Evolutionary conservation across 768 basidiomycete genomes (phyloP), one percentile per base, ranked within the genome.

Genomic region (Cystofilobasidium ferigula): DNA sequence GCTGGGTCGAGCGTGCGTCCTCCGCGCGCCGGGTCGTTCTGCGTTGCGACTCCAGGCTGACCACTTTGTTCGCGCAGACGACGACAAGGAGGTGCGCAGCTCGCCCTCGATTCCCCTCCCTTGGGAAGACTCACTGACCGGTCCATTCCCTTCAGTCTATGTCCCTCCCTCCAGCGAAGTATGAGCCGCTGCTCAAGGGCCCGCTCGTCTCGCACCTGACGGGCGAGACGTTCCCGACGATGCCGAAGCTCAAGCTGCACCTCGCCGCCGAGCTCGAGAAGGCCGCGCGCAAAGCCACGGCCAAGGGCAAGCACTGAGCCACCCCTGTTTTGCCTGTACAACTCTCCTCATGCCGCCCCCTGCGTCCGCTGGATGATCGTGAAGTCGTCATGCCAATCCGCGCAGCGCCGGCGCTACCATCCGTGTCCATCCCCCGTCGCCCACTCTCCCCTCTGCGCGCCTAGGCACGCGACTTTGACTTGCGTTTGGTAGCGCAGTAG

Each of bases 401-500:
- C n/a, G n/a, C n/a, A n/a, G n/a, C n/a, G n/a, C n/a, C n/a, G n/a
- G n/a, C n/a, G n/a, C n/a, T n/a, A n/a, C n/a, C n/a, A n/a, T n/a
- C n/a, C n/a, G n/a, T n/a, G n/a, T n/a, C n/a, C n/a, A n/a, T n/a
- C n/a, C n/a, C n/a, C n/a, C n/a, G n/a, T n/a, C n/a, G n/a, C n/a
- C n/a, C n/a, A n/a, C n/a, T n/a, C n/a, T n/a, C n/a, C n/a, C n/a
- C n/a, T n/a, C n/a, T n/a, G n/a, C n/a, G n/a, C n/a, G n/a, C n/a
- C n/a, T n/a, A n/a, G n/a, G n/a, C n/a, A n/a, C n/a, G n/a, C n/a
- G n/a, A n/a, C n/a, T n/a, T n/a, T n/a, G n/a, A n/a, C n/a, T n/a
- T n/a, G 45, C 45, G 45, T n/a, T 64, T 64, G 30, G 47, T 47
- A 6, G 63, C 63, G 24, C 61, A 57, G 61, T 67, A 72, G 62